Conservation (phyloP, 1,139 yeast genomes). For the Martiniozyma asiatica region DNA sequence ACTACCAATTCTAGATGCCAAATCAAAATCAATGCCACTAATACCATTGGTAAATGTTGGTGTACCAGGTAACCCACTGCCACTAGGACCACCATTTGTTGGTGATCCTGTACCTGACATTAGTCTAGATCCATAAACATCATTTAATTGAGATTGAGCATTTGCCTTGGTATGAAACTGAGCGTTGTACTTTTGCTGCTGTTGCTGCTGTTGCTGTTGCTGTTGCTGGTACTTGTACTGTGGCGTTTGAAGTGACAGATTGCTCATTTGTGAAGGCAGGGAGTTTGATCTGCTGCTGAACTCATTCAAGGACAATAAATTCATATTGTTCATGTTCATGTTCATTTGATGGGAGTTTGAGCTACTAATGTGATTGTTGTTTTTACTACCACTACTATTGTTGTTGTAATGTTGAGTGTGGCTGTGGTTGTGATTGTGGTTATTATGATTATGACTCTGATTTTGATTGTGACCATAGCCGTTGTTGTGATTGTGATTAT, state of each 20-base stretch:
- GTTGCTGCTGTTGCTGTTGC: conserved; percentile 7
- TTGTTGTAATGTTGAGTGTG: conserved; percentile 57
- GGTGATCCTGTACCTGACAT: conserved; percentile 11
- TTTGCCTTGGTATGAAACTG: conserved; percentile 3
- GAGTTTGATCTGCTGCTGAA: too few species aligned
- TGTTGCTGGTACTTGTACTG: too few species aligned
- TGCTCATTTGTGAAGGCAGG: too few species aligned
- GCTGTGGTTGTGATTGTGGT: not conserved
- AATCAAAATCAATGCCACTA: conserved; percentile 10
- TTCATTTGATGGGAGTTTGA: too few species aligned
- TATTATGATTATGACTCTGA: conserved; percentile 7
- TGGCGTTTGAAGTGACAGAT: too few species aligned
- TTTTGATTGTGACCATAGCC: not conserved
- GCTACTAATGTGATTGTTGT: too few species aligned
- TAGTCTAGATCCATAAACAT: conserved; percentile 7
- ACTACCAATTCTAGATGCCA: conserved; percentile 18
- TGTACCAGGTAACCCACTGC: conserved; percentile 6
- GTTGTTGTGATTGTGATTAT: conserved; percentile 3
- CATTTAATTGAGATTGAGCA: too few species aligned
- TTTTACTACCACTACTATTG: conserved; percentile 28
- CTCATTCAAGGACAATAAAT: too few species aligned
- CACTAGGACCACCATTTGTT: conserved; percentile 1
- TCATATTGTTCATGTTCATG: too few species aligned
- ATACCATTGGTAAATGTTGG: too few species aligned
- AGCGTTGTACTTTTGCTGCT: conserved; percentile 3